Conservation (phyloP, 106 monocot species). For the Acorus gramineus region DNA sequence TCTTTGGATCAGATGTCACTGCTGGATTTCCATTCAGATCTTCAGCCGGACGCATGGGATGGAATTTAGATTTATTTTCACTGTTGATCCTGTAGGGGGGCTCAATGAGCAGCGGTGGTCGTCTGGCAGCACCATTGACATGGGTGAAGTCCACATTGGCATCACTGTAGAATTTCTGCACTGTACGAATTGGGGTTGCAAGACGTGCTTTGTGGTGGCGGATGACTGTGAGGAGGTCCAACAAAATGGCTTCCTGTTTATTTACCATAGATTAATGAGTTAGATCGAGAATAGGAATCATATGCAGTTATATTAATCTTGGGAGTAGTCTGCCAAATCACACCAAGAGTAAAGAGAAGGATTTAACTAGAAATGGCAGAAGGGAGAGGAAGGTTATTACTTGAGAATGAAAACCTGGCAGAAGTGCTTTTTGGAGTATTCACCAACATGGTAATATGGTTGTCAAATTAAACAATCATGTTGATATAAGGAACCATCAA, state of each 20-base stretch:
- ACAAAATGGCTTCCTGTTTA: slow-evolving; percentile 63
- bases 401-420: too few relatives aligned
- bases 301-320: not conserved
- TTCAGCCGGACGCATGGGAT: slow-evolving; percentile 26
- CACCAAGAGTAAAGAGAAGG: too few relatives aligned
- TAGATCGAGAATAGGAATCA: not conserved
- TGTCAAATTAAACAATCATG: too few relatives aligned
- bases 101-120: slow-evolving; percentile 65
- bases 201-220: slow-evolving; percentile 88
- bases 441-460: too few relatives aligned
- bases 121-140: slow-evolving; percentile 21
- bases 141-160: slow-evolving; percentile 42
- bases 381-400: too few relatives aligned
- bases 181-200: slow-evolving; percentile 87
- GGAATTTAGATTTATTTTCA: slow-evolving; percentile 45
- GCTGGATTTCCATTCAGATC: slow-evolving; percentile 28
- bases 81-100: slow-evolving; percentile 35
- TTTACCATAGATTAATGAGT: not conserved
- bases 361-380: too few relatives aligned
- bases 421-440: too few relatives aligned
- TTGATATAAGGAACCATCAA: too few relatives aligned
- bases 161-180: slow-evolving; percentile 79
- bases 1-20: slow-evolving; percentile 26
- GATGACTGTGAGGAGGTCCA: slow-evolving; percentile 87
- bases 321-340: too few relatives aligned